Conservation (phyloP, 116 monocot genomes). For the Cymodocea nodosa region DNA sequence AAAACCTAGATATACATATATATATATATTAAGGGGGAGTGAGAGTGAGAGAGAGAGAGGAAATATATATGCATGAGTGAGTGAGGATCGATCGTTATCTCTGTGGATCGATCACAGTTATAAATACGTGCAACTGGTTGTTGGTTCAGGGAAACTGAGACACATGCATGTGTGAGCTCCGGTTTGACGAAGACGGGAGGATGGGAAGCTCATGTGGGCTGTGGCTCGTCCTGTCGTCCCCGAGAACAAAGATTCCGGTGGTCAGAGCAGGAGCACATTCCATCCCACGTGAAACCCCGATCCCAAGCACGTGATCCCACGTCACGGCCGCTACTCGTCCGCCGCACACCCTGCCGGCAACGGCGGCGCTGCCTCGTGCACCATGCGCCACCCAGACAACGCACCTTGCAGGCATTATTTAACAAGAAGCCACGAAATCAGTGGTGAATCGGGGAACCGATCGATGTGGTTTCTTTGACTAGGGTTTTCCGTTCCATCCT, state of each 20-base stretch:
- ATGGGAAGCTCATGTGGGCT: neutral
- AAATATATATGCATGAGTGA: no score
- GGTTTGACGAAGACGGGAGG: neutral
- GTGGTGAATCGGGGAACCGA: no score
- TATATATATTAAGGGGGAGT: no score
- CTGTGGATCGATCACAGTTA: no score
- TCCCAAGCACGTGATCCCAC: conserved; percentile 2
- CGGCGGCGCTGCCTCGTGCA: neutral
- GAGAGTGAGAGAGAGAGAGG: no score
- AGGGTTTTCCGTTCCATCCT: no score
- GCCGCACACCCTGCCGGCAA: neutral
- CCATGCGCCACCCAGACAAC: neutral
- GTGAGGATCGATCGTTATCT: no score
- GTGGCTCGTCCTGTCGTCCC: conserved; percentile 6
- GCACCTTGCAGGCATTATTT: neutral
- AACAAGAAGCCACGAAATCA: neutral
- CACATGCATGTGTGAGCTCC: neutral
- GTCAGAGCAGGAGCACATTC: neutral
- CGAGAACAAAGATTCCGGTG: conserved; percentile 10
- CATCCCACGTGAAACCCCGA: neutral
- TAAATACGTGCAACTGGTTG: no score
- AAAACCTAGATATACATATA: no score
- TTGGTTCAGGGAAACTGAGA: neutral
- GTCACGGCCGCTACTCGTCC: neutral
- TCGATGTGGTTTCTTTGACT: neutral